Base-by-base conservation (phyloP, 2,329 filamentous ascomycete genomes). In the Aspergillus aculeatinus region DNA sequence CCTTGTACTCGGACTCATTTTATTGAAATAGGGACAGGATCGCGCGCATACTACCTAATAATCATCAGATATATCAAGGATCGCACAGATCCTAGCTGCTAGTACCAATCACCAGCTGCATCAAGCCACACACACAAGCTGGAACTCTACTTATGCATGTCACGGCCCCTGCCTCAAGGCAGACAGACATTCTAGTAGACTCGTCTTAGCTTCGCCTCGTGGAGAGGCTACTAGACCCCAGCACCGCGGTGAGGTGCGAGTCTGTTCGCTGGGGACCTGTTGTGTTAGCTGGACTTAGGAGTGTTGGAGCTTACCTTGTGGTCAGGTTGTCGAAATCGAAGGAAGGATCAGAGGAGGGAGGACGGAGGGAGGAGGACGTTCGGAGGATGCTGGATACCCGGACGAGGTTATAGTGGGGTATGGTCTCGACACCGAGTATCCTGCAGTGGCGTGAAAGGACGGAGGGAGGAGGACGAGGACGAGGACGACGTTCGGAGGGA, bases 201-300 rank as follows among this genome's bases (percentile, higher is more conserved):
- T 48, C 53, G 53, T 55, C 53, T 55, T 55, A 19, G 53, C 53
- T 55, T 55, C 53, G 27, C 27, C 42, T 7, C 19, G 25, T 23
- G 27, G 25, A 29, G 25, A 55, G 27, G 11, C 42, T 55, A 55
- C 53, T 55, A 48, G 27, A 55, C 53, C 53, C 53, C 53, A 55
- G 42, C 53, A 55, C 53, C 53, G 7, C 53, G 53, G 19, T 55
- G 42, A 55, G 53, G 53, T 55, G 53, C 53, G 53, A 55, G 53
- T 48, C 52, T 47, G 19, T 31, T 44, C 53, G 47, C 42, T 44
- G 51, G 44, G 27, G 52, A 19, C 52, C 39, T 44, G 39, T 16
- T 9, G 3, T 44, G 39, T 44, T 44, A 44, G 39, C 39, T 16
- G 33, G 4, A 2, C 39, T 16, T 19, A 9, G 5, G 14, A 29